These are phyloP conservation scores for Mesembryanthemum crystallinum DNA, from an alignment of 148 eudicot species.

Conservation along the genomic window DNA sequence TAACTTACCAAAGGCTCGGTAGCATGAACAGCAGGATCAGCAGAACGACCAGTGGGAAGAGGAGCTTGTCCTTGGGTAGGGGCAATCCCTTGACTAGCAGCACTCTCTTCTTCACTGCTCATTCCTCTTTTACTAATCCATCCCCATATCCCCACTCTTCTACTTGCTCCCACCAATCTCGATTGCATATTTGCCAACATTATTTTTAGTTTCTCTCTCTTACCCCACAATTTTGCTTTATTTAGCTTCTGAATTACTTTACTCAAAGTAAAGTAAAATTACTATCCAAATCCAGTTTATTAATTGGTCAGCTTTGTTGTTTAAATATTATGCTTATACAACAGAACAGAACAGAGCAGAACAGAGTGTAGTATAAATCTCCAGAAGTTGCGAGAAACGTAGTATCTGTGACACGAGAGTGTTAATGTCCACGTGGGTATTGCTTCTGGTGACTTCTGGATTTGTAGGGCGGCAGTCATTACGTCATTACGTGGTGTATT, in stretches of 20 bases:
- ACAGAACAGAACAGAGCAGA: no score
- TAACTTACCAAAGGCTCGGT: constrained; percentile 20
- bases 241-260: background rate
- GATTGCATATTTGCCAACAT: constrained; percentile 17
- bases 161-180: constrained; percentile 1
- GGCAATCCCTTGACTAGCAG: constrained; percentile 20
- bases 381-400: no score
- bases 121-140: constrained; percentile 2
- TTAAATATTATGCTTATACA: no score
- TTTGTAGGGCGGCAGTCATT: no score
- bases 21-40: constrained; percentile 31
- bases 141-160: constrained; percentile 16
- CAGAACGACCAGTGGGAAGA: constrained; percentile 24
- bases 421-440: no score
- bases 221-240: background rate
- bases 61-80: constrained; percentile 25
- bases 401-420: no score
- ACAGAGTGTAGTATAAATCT: no score
- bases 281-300: background rate
- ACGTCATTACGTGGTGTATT: no score
- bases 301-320: background rate
- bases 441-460: no score
- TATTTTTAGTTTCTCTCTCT: background rate
- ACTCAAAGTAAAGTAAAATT: no score
- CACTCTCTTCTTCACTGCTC: background rate